Base-by-base conservation (phyloP, 2,329 filamentous ascomycete genomes). In the Didymella keratinophila region DNA sequence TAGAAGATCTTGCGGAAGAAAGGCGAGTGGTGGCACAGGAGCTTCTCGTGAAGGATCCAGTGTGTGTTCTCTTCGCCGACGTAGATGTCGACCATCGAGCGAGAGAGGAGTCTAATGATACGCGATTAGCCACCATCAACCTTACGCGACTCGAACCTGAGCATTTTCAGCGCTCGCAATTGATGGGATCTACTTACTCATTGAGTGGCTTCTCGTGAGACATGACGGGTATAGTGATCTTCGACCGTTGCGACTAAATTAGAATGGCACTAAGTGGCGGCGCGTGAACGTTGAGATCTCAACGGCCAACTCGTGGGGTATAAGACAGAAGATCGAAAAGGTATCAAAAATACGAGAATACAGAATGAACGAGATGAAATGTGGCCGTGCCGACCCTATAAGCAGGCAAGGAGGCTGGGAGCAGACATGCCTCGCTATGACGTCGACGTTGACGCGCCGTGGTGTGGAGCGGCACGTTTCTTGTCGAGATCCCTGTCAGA, bases 21-120 rank as follows among this genome's bases (percentile, higher is more conserved):
- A 46, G 79, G 78, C 32, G 81, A 83, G 72, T 83, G 79, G 67
- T 83, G 70, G 77, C 81, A 84, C 44, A 85, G 80, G 8, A 85
- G 82, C 64, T 83, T 83, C 68, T 85, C 82, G 77, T 85, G 83
- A 4, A 85, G 76, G 55, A 81, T 78, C 82, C 82, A 85, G 71
- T 83, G 81, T 1, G 82, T 84, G 74, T 82, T 83, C 34, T 83
- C 80, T 7, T 77, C 62, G 52, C 83, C 83, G 70, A 85, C 81
- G 70, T 84, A 85, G 72, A 85, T 80, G 73, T 85, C 81, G 56
- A 85, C 83, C 75, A 85, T 80, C 59, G 81, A 79, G 54, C 77
- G 79, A 57, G 82, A 82, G 62, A 85, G 80, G 65, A 85, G 81
- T 74, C 81, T 83, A 65, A 16, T 23, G 44, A 18, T 3, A 43